Evolutionary conservation across 2,329 filamentous ascomycete species (phyloP).

Genomic region (Aspergillus tanneri): DNA sequence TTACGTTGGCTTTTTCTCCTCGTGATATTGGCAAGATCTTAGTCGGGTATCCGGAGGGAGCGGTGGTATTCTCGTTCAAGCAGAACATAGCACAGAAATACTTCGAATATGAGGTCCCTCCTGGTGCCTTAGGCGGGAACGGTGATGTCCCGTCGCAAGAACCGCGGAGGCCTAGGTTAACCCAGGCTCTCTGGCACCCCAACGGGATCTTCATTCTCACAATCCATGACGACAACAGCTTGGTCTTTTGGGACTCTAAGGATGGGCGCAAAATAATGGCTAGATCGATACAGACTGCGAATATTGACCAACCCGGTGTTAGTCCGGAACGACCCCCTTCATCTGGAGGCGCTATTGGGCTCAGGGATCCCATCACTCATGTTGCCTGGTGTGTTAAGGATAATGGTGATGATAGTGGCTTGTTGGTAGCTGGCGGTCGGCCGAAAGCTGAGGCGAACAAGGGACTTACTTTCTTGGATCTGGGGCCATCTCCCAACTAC

Average conservation of each 20-base stretch:
- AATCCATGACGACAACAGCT: conserved; percentile 82
- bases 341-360: conserved; percentile 53
- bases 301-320: conserved; percentile 67
- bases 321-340: conserved; percentile 43
- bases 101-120: conserved; percentile 78
- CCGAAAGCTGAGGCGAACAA: conserved; percentile 65
- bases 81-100: conserved; percentile 75
- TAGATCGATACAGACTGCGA: conserved; percentile 70
- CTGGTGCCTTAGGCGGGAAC: conserved; percentile 77
- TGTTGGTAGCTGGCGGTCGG: conserved; percentile 81
- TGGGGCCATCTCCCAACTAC: conserved; percentile 86
- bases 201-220: conserved; percentile 87
- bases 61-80: conserved; percentile 91
- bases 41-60: conserved; percentile 86
- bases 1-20: conserved; percentile 82
- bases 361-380: conserved; percentile 72
- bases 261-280: conserved; percentile 83
- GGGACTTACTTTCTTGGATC: conserved; percentile 83
- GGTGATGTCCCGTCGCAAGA: conserved; percentile 62
- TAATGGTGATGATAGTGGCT: conserved; percentile 88
- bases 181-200: conserved; percentile 89
- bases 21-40: conserved; percentile 88
- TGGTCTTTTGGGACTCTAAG: conserved; percentile 92
- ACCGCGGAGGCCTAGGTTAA: conserved; percentile 69
- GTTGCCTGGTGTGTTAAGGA: conserved; percentile 92